Percentiles rank a stretch among this genome's conserved stretches.
phyloP scores from a whole-genome alignment of 2,329 filamentous ascomycete species.

The Ascochyta viciae-villosae region DNA sequence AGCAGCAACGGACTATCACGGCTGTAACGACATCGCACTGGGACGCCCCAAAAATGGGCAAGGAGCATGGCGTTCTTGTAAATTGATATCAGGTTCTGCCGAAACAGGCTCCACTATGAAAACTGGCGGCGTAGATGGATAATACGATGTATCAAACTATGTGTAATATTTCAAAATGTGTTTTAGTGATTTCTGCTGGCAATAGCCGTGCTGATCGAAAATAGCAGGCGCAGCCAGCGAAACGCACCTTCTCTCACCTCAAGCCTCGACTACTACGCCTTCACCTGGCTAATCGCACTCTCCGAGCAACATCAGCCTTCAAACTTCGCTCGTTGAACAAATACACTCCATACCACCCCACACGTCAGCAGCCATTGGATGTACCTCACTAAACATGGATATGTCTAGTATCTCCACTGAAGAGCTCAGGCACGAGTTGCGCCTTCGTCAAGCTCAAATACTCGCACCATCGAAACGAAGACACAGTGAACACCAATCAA shows the following conservation, averaged over 20 bases:
- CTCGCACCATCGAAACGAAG: neutral
- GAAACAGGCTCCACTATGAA: slow-evolving; percentile 1
- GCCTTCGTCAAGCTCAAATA: neutral
- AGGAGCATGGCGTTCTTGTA: slow-evolving; percentile 19
- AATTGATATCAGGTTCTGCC: slow-evolving; percentile 4
- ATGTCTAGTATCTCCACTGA: slow-evolving; percentile 1
- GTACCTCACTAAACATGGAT: neutral
- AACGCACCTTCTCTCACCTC: neutral
- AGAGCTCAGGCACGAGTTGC: neutral
- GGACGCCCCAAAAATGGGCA: slow-evolving; percentile 5
- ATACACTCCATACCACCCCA: neutral
- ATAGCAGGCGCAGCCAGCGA: neutral
- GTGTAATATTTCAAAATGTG: slow-evolving; percentile 7
- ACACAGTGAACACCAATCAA: neutral
- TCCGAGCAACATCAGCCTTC: neutral
- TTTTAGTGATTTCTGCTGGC: neutral
- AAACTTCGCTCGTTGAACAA: neutral
- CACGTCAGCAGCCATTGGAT: neutral
- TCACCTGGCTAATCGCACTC: neutral
- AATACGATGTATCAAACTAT: slow-evolving; percentile 13
- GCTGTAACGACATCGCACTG: slow-evolving; percentile 18
- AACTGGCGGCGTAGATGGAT: neutral
- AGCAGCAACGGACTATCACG: slow-evolving; percentile 12
- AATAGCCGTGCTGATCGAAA: neutral
- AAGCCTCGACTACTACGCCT: neutral